phyloP scores from a whole-genome alignment of 345 rosid genomes.

The Aegle marmelos region DNA sequence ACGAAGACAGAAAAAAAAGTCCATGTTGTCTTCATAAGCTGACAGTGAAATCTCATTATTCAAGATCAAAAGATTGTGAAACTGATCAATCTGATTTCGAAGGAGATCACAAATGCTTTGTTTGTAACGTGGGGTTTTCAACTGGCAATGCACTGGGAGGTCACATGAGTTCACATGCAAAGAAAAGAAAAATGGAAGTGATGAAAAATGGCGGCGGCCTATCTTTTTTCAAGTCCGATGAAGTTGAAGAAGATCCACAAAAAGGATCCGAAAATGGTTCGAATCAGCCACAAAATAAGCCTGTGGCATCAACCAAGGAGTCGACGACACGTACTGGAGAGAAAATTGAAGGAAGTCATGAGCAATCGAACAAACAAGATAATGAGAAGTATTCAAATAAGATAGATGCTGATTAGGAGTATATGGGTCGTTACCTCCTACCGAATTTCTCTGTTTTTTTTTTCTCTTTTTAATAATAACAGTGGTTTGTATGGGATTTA shows the following conservation, averaged over 20 bases:
- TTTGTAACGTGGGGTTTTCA: conserved; percentile 6
- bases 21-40: not conserved
- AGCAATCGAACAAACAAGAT: not conserved
- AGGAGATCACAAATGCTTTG: conserved; percentile 9
- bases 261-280: conserved; percentile 1
- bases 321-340: not conserved
- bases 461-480: not conserved
- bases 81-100: not conserved
- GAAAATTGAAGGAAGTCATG: not conserved
- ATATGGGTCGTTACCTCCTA: not conserved
- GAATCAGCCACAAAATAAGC: not conserved
- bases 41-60: not conserved
- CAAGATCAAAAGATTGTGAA: not conserved
- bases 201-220: conserved; percentile 5
- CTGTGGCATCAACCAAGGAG: not conserved
- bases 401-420: not conserved
- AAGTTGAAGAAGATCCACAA: not conserved
- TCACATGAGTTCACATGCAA: conserved; percentile 23
- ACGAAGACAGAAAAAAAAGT: not conserved
- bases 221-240: not conserved
- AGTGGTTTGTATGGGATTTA: not conserved
- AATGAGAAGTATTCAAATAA: no score
- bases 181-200: conserved; percentile 13
- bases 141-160: conserved; percentile 22
- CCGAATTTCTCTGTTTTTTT: not conserved